Percentiles rank a stretch among this genome's conserved stretches.
These are phyloP conservation scores for Gryganskiella cystojenkinii DNA, from an alignment of 192 early-diverging fungal genomes.

Conservation along the genomic window DNA sequence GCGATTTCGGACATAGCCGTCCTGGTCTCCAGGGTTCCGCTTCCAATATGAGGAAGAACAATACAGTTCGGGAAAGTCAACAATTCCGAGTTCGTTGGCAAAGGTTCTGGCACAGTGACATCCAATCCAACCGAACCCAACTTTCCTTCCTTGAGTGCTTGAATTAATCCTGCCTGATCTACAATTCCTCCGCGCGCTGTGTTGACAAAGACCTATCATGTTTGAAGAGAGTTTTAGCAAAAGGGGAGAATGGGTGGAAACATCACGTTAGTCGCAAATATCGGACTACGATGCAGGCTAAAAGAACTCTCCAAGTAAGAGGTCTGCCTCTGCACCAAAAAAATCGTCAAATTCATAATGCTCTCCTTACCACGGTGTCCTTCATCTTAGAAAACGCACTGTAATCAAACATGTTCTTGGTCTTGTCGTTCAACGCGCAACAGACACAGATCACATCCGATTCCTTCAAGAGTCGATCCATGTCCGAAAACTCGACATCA, in stretches of 20 bases:
- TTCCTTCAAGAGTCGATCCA: slow-evolving; percentile 63
- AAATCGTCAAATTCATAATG: no score
- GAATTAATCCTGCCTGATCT: slow-evolving; percentile 75
- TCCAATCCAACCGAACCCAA: slow-evolving; percentile 85
- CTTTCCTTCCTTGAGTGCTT: slow-evolving; percentile 65
- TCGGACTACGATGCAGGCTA: no score
- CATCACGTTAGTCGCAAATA: no score
- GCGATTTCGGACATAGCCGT: slow-evolving; percentile 83
- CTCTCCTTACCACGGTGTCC: slow-evolving; percentile 59
- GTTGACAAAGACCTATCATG: slow-evolving; percentile 84
- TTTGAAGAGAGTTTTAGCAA: no score
- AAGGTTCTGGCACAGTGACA: slow-evolving; percentile 88
- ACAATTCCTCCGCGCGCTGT: slow-evolving; percentile 84
- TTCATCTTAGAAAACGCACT: slow-evolving; percentile 79
- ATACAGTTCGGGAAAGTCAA: slow-evolving; percentile 68
- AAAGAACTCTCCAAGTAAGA: no score
- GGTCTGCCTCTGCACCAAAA: no score
- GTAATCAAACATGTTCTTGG: slow-evolving; percentile 76
- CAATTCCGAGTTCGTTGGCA: slow-evolving; percentile 70
- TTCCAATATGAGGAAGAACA: slow-evolving; percentile 88
- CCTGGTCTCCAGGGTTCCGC: slow-evolving; percentile 84
- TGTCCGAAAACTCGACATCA: slow-evolving; percentile 57
- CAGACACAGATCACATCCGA: slow-evolving; percentile 81
- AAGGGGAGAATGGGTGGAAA: no score
- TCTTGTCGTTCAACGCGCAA: slow-evolving; percentile 78